Conservation (phyloP, 164 flowering plant species). For the Piper longum region DNA sequence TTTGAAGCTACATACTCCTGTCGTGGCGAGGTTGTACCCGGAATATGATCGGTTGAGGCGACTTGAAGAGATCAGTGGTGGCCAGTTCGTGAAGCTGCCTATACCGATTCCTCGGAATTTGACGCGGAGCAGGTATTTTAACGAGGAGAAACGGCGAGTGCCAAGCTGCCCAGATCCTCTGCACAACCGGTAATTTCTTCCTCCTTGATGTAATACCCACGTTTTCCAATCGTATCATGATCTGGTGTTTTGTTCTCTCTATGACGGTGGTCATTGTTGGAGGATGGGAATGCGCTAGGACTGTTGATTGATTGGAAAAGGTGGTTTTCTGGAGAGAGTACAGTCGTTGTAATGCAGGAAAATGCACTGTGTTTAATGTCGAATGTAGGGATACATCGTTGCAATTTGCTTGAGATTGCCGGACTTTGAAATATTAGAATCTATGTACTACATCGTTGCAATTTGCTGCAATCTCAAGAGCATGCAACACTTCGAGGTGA, state of each 20-base stretch:
- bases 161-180: no score
- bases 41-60: not conserved
- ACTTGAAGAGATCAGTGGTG: constrained; percentile 1
- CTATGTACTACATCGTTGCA: no score
- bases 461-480: not conserved
- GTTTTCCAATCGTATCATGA: constrained; percentile 2
- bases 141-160: no score
- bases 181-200: not conserved
- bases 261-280: not conserved
- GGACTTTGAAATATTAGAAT: constrained; percentile 12
- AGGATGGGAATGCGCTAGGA: not conserved
- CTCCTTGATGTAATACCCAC: not conserved
- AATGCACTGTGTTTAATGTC: not conserved
- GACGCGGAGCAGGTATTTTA: not conserved
- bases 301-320: not conserved
- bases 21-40: constrained; percentile 4
- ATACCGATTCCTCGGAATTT: constrained; percentile 3
- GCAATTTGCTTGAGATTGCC: not conserved
- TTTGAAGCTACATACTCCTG: not conserved
- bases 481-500: no score
- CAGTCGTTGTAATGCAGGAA: not conserved
- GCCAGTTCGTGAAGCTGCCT: not conserved
- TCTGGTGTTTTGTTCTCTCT: not conserved
- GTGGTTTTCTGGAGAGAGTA: constrained; percentile 2
- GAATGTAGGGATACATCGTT: constrained; percentile 2